Conservation (phyloP, 2,329 filamentous ascomycete genomes). For the Penicillium sclerotiorum region DNA sequence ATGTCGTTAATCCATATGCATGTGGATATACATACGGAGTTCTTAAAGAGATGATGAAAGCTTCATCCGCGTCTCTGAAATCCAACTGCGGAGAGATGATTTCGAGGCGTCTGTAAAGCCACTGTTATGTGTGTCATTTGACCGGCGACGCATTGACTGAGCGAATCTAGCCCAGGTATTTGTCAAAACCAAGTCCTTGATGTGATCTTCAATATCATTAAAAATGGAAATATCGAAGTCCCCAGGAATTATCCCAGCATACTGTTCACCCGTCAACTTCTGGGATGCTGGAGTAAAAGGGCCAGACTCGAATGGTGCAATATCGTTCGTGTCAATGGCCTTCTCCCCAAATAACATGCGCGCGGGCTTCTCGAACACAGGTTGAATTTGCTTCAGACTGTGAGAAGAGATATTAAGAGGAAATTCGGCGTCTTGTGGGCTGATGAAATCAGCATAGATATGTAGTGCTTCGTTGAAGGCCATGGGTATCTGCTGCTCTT, state of each 20-base stretch:
- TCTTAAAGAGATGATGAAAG: background rate
- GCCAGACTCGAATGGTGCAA: slow-evolving; percentile 1
- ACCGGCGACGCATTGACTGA: slow-evolving; percentile 6
- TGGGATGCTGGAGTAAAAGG: background rate
- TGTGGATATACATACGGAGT: too few relatives aligned
- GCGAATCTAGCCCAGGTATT: slow-evolving; percentile 11
- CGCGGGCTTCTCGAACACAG: slow-evolving; percentile 4
- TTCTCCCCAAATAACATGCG: slow-evolving; percentile 3
- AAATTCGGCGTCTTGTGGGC: slow-evolving; percentile 9
- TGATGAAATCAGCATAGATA: slow-evolving; percentile 10
- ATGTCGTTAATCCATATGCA: too few relatives aligned
- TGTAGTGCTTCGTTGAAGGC: slow-evolving; percentile 9
- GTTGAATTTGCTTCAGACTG: background rate
- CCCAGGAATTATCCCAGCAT: slow-evolving; percentile 1
- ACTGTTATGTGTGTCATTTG: slow-evolving; percentile 4
- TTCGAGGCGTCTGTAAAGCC: background rate
- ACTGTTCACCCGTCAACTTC: background rate
- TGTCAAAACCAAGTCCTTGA: slow-evolving; percentile 11
- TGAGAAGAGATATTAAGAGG: slow-evolving; percentile 12
- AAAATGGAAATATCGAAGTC: slow-evolving; percentile 6
- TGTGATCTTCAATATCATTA: slow-evolving; percentile 7
- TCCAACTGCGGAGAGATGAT: background rate
- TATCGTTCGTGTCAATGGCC: background rate
- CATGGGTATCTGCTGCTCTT: background rate
- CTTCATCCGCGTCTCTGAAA: background rate